These are phyloP conservation scores for Epichloe bromicola DNA, from an alignment of 2,329 filamentous ascomycete genomes.

Conservation along the genomic window DNA sequence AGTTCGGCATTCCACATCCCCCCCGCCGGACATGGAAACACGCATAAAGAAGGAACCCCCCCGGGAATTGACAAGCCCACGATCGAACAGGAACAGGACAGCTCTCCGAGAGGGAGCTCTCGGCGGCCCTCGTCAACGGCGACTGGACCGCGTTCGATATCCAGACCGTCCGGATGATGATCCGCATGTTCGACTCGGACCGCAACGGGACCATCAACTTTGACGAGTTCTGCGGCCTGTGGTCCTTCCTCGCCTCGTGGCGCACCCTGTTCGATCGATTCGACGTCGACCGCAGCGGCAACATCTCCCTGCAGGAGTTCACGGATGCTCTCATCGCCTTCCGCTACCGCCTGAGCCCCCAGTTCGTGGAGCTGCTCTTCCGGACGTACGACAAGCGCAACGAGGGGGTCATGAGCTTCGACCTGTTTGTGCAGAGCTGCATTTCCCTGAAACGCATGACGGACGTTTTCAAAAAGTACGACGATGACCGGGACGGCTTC, in stretches of 20 bases:
- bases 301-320: constrained; percentile 78
- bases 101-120: constrained; percentile 75
- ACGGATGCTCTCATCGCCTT: constrained; percentile 83
- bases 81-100: constrained; percentile 52
- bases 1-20: constrained; percentile 11
- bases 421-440: constrained; percentile 94
- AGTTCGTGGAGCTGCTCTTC: constrained; percentile 78
- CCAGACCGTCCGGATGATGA: constrained; percentile 97
- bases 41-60: background rate
- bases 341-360: constrained; percentile 75
- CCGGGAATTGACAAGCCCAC: background rate
- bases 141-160: constrained; percentile 91
- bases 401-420: constrained; percentile 70
- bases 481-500: constrained; percentile 91
- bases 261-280: constrained; percentile 90
- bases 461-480: constrained; percentile 97
- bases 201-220: constrained; percentile 82
- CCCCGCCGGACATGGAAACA: too few species aligned
- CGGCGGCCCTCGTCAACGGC: constrained; percentile 84
- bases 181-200: constrained; percentile 96
- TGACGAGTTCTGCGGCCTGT: constrained; percentile 90
- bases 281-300: constrained; percentile 74
- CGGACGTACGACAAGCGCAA: constrained; percentile 71
- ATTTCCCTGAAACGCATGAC: constrained; percentile 98
- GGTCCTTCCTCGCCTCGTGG: constrained; percentile 94